Evolutionary conservation across 305 asterid species (phyloP).

Genomic region (Stenogyne calaminthoides): DNA sequence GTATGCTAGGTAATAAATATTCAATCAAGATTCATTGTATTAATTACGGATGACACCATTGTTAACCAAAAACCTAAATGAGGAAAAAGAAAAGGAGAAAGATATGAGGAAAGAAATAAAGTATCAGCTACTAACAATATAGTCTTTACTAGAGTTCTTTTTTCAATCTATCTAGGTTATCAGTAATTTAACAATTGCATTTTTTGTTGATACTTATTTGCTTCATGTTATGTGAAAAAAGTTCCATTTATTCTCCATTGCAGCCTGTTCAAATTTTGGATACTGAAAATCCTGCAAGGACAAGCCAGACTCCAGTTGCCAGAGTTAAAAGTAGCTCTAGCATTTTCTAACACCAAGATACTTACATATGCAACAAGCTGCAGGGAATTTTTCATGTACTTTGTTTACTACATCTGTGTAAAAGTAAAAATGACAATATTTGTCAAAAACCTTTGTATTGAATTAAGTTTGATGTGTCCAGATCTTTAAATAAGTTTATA

Average conservation of each 20-base stretch:
- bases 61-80: not conserved
- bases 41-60: not conserved
- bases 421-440: not conserved
- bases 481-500: not conserved
- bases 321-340: not conserved
- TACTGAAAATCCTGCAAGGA: not conserved
- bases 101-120: not conserved
- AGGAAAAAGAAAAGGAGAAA: not conserved
- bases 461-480: not conserved
- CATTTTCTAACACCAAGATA: constrained; percentile 1
- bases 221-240: not conserved
- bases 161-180: not conserved
- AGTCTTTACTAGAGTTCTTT: not conserved
- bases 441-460: not conserved
- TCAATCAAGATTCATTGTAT: not conserved
- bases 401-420: not conserved
- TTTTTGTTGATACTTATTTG: not conserved
- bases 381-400: constrained; percentile 4
- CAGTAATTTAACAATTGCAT: not conserved
- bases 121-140: not conserved
- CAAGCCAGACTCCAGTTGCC: not conserved
- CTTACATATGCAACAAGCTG: not conserved
- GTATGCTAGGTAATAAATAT: not conserved
- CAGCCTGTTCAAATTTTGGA: not conserved
- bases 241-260: not conserved